Conservation (phyloP, 331 rosid genomes). For the Cydonia oblonga region DNA sequence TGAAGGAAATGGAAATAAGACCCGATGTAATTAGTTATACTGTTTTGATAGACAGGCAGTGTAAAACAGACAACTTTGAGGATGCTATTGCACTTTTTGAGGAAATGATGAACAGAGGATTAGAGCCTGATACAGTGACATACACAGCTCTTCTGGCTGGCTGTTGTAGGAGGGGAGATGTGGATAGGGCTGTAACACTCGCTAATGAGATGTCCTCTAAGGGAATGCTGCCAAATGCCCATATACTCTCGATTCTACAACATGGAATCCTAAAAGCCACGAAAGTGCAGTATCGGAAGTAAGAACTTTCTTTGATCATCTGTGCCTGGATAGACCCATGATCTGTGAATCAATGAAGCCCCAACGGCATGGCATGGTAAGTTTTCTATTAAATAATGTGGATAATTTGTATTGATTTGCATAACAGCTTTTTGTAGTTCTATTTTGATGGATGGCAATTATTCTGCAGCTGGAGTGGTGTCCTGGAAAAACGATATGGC, state of each 20-base stretch:
- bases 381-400: not conserved
- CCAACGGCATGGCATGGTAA: not conserved
- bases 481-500: not conserved
- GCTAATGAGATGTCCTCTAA: constrained; percentile 39
- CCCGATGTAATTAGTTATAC: constrained; percentile 57
- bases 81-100: constrained; percentile 42
- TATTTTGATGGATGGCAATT: not conserved
- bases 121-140: constrained; percentile 57
- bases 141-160: constrained; percentile 54
- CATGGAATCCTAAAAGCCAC: constrained; percentile 43
- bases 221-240: constrained; percentile 32
- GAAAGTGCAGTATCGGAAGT: constrained; percentile 23
- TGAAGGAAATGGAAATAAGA: constrained; percentile 43
- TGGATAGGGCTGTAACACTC: constrained; percentile 27
- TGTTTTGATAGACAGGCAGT: constrained; percentile 49
- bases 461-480: constrained; percentile 1
- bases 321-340: constrained; percentile 6
- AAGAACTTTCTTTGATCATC: constrained; percentile 4
- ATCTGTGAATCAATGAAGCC: not conserved
- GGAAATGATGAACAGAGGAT: constrained; percentile 43
- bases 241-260: constrained; percentile 19
- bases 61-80: constrained; percentile 36
- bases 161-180: constrained; percentile 28
- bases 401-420: not conserved
- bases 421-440: not conserved